A percentile compares a stretch with the other conserved stretches of the same genome.
These are phyloP conservation scores for Taiwanofungus camphoratus DNA, from an alignment of 1,284 basidiomycete species.

Conservation along the genomic window DNA sequence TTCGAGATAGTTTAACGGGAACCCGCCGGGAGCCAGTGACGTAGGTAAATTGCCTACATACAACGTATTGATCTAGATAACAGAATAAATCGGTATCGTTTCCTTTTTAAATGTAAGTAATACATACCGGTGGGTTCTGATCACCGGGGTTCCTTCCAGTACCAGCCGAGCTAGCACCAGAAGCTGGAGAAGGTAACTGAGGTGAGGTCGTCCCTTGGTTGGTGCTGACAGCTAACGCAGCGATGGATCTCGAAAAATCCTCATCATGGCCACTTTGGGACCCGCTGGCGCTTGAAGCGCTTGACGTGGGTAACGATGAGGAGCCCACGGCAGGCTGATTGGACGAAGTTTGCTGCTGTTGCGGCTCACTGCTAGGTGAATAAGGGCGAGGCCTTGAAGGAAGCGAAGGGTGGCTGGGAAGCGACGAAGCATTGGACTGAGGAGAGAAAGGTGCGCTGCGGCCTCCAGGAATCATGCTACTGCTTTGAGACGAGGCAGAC, in stretches of 20 bases:
- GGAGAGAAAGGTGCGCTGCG: constrained; percentile 28
- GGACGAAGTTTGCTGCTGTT: constrained; percentile 4
- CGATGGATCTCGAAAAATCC: constrained; percentile 39
- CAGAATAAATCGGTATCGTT: background rate
- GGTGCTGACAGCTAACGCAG: constrained; percentile 45
- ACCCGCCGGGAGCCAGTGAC: constrained; percentile 55
- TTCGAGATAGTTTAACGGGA: constrained; percentile 77
- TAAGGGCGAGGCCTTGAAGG: constrained; percentile 29
- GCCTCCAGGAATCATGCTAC: constrained; percentile 17
- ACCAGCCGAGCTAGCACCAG: constrained; percentile 35
- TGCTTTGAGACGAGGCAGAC: constrained; percentile 19
- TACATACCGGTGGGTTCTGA: constrained; percentile 79
- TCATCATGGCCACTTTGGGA: constrained; percentile 35
- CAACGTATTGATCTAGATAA: constrained; percentile 77
- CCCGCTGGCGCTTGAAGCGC: constrained; percentile 33
- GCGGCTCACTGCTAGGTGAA: constrained; percentile 25
- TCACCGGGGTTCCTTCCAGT: constrained; percentile 64
- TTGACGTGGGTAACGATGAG: constrained; percentile 28
- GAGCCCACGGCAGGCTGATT: constrained; percentile 3
- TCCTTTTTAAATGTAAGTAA: background rate
- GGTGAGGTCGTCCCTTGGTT: constrained; percentile 41
- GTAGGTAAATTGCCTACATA: constrained; percentile 93
- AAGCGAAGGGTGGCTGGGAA: constrained; percentile 27
- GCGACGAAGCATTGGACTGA: constrained; percentile 22
- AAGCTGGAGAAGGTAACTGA: constrained; percentile 40